Conservation (phyloP, 495 filamentous ascomycete genomes). For the Corynascus novoguineensis region DNA sequence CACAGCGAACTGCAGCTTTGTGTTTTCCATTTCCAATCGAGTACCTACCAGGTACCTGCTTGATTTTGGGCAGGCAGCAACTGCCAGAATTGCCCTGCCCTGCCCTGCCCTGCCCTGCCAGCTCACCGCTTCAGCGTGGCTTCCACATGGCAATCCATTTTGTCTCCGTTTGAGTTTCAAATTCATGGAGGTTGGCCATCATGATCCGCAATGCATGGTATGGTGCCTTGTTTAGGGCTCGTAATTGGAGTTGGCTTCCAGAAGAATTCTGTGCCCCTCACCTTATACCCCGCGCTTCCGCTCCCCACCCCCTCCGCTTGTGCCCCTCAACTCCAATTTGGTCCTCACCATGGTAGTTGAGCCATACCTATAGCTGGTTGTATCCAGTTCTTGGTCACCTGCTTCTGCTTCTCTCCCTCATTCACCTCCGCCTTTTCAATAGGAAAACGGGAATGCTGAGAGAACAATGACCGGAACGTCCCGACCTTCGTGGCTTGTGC, state of each 20-base stretch:
- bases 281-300: background rate
- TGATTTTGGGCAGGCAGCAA: background rate
- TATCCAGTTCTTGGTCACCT: too few species aligned
- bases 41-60: too few species aligned
- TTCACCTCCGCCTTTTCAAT: background rate
- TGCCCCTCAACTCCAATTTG: background rate
- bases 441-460: background rate
- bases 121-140: slow-evolving; percentile 5
- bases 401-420: too few species aligned
- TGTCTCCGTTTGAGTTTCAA: too few species aligned
- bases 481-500: background rate
- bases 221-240: background rate
- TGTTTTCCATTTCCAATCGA: background rate
- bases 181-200: background rate
- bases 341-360: too few species aligned
- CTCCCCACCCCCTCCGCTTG: background rate
- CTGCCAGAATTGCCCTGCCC: background rate
- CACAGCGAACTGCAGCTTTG: background rate
- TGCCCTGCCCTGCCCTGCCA: background rate
- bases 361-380: too few species aligned
- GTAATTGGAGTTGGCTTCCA: slow-evolving; percentile 19
- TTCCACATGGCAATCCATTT: slow-evolving; percentile 9
- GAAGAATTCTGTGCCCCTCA: slow-evolving; percentile 18
- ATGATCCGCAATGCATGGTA: background rate
- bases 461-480: background rate